phyloP scores from a whole-genome alignment of 2,329 filamentous ascomycete species.

The Ophiostoma populinum region DNA sequence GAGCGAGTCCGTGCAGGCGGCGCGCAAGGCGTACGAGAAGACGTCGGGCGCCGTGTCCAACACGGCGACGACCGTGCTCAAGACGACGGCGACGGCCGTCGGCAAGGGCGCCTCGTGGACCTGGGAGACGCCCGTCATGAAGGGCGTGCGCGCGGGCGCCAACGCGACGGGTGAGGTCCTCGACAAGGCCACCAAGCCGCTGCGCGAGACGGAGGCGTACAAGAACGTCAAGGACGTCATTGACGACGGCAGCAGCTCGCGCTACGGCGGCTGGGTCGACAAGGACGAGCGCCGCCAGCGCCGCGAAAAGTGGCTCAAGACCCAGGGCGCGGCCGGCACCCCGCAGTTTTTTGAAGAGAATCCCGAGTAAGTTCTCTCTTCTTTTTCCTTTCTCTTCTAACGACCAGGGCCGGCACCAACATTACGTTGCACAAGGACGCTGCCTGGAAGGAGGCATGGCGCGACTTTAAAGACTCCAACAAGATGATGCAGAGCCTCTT shows the following conservation, averaged over 20 bases:
- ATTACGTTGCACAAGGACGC: constrained; percentile 93
- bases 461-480: constrained; percentile 80
- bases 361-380: constrained; percentile 50
- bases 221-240: constrained; percentile 92
- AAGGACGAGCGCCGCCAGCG: constrained; percentile 80
- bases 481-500: constrained; percentile 80
- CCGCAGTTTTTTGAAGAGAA: constrained; percentile 58
- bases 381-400: not conserved
- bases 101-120: constrained; percentile 91
- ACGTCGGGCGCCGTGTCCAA: constrained; percentile 70
- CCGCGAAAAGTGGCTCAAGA: constrained; percentile 56
- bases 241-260: constrained; percentile 87
- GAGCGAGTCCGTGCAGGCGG: constrained; percentile 76
- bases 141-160: constrained; percentile 74
- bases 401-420: constrained; percentile 69
- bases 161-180: constrained; percentile 72
- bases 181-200: constrained; percentile 87
- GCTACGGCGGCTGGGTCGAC: constrained; percentile 93
- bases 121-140: constrained; percentile 88
- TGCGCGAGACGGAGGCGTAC: constrained; percentile 86
- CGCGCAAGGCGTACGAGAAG: constrained; percentile 70
- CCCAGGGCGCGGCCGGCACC: constrained; percentile 32
- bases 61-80: constrained; percentile 63
- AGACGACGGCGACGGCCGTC: constrained; percentile 69
- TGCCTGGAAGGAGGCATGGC: constrained; percentile 97